Conservation (phyloP, 768 basidiomycete genomes). For the Hygrophoropsis aurantiaca region DNA sequence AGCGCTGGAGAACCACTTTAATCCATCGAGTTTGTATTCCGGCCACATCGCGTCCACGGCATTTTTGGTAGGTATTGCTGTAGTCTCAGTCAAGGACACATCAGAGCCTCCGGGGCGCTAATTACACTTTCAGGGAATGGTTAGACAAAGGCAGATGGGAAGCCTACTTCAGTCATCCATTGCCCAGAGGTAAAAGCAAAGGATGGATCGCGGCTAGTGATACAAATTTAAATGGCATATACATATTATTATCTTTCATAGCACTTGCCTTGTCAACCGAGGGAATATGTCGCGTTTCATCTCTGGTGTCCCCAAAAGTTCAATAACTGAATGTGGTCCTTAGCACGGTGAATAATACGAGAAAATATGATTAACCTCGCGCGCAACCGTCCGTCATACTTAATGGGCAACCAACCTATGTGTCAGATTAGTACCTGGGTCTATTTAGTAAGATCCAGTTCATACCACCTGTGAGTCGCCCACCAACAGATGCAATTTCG, state of each 20-base stretch:
- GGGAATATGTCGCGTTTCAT: conserved; percentile 61
- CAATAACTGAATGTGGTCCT: conserved; percentile 45
- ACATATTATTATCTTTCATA: background rate
- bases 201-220: conserved; percentile 56
- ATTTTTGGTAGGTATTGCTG: conserved; percentile 40
- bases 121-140: too few relatives aligned
- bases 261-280: conserved; percentile 56
- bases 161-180: conserved; percentile 77
- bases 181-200: conserved; percentile 72
- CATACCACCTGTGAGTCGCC: conserved; percentile 65
- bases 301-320: conserved; percentile 57
- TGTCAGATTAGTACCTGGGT: background rate
- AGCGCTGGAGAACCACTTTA: conserved; percentile 87
- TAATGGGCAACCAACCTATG: conserved; percentile 69
- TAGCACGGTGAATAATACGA: background rate
- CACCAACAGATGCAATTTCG: conserved; percentile 59
- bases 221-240: background rate
- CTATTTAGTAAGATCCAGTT: conserved; percentile 3
- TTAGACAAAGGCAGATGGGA: background rate
- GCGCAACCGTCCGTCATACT: conserved; percentile 82
- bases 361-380: conserved; percentile 37
- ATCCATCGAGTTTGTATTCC: conserved; percentile 60
- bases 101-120: conserved; percentile 76
- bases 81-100: conserved; percentile 71
- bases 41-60: conserved; percentile 42